A percentile compares a stretch with the other conserved stretches of the same genome.
These are phyloP conservation scores for Orbilia javanica DNA, from an alignment of 2,329 filamentous ascomycete species.

Conservation along the genomic window DNA sequence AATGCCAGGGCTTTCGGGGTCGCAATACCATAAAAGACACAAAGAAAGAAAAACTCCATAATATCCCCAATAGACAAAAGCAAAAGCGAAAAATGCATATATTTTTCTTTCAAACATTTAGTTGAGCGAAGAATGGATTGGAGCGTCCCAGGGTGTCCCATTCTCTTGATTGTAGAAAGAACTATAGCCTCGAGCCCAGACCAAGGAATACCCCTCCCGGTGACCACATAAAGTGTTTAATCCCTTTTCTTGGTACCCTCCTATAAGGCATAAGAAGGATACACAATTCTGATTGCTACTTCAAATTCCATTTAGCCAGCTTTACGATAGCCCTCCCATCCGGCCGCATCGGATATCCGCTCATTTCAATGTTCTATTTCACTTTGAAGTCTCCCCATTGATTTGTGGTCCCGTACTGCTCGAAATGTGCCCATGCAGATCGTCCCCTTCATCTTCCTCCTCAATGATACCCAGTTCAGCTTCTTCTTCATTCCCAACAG, in stretches of 20 bases:
- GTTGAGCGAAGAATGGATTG: background rate
- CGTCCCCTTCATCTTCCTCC: conserved; percentile 58
- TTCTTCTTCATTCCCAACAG: conserved; percentile 61
- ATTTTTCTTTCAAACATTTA: conserved; percentile 4
- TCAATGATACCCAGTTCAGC: conserved; percentile 56
- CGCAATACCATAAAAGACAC: conserved; percentile 27
- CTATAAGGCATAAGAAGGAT: background rate
- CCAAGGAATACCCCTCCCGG: background rate
- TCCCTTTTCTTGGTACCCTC: background rate
- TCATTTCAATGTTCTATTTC: background rate
- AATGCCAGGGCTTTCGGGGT: conserved; percentile 13
- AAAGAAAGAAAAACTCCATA: conserved; percentile 44
- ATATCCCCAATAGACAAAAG: conserved; percentile 55
- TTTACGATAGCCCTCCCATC: background rate
- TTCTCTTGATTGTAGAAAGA: background rate
- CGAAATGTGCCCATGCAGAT: conserved; percentile 32
- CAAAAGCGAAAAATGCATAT: conserved; percentile 30
- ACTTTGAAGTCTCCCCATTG: conserved; percentile 47
- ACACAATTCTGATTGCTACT: background rate
- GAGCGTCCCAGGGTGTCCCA: background rate
- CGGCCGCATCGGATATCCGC: background rate
- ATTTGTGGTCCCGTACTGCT: conserved; percentile 56
- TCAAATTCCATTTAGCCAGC: background rate
- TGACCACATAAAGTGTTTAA: background rate
- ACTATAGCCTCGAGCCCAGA: too few relatives aligned